Percentiles rank a stretch among this genome's conserved stretches.
phyloP scores from a whole-genome alignment of 2,329 filamentous ascomycete genomes.

The Cladosporium sphaerospermum region DNA sequence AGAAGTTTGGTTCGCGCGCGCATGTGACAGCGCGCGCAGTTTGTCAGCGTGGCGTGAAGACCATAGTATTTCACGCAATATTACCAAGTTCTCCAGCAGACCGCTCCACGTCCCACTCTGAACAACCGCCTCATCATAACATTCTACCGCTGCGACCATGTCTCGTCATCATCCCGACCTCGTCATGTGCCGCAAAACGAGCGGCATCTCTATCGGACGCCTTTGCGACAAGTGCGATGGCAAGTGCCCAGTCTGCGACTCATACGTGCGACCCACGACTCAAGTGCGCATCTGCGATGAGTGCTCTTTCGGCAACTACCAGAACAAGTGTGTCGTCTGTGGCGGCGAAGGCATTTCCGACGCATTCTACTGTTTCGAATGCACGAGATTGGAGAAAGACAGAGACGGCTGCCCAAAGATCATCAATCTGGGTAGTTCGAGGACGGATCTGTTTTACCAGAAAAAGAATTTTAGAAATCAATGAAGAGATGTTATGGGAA shows the following conservation, averaged over 20 bases:
- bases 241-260: constrained; percentile 98
- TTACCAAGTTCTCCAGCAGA: neutral
- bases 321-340: constrained; percentile 99
- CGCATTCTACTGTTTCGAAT: constrained; percentile 99
- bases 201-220: constrained; percentile 94
- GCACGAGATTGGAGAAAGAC: constrained; percentile 93
- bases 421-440: constrained; percentile 91
- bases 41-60: constrained; percentile 3
- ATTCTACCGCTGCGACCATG: constrained; percentile 47
- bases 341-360: constrained; percentile 97
- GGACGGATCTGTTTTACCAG: constrained; percentile 82
- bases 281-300: constrained; percentile 98
- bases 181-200: constrained; percentile 98
- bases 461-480: constrained; percentile 67
- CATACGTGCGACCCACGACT: constrained; percentile 95
- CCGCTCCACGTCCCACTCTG: too few relatives aligned
- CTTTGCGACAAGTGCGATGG: constrained; percentile 99
- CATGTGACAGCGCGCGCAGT: constrained; percentile 4
- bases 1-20: neutral
- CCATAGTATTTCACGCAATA: neutral
- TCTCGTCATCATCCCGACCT: constrained; percentile 96
- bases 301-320: constrained; percentile 98
- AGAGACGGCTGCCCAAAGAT: constrained; percentile 98
- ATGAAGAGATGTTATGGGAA: constrained; percentile 16
- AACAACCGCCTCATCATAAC: neutral